Conservation (phyloP, 352 stramenopile genomes). For the Lagenidium sp. region DNA sequence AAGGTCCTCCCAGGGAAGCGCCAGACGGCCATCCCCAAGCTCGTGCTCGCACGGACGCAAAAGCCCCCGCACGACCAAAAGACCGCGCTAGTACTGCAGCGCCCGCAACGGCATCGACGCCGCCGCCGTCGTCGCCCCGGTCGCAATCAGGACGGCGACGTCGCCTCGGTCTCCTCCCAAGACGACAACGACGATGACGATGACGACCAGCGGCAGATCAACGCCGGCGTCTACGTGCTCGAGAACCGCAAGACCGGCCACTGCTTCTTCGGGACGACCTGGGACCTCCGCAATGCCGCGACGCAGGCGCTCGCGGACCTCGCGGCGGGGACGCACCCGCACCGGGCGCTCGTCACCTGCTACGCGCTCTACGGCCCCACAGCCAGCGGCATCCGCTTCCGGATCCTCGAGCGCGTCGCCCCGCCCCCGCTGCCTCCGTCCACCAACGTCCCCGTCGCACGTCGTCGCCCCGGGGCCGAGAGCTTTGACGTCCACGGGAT, state of each 20-base stretch:
- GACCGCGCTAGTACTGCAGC: too few relatives aligned
- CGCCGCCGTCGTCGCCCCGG: slow-evolving; percentile 2
- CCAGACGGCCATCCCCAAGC: too few relatives aligned
- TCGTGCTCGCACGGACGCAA: too few relatives aligned
- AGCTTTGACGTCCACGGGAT: slow-evolving; percentile 46
- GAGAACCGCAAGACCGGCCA: slow-evolving; percentile 57
- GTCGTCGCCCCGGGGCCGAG: neutral
- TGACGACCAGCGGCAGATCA: slow-evolving; percentile 22
- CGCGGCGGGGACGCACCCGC: slow-evolving; percentile 23
- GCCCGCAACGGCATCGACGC: neutral
- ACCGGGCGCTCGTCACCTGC: slow-evolving; percentile 29
- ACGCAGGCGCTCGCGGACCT: slow-evolving; percentile 42
- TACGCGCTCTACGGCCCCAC: slow-evolving; percentile 32
- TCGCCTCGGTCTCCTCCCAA: too few relatives aligned
- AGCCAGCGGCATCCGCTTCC: slow-evolving; percentile 38
- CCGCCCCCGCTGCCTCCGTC: slow-evolving; percentile 6
- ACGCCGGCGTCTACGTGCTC: slow-evolving; percentile 59
- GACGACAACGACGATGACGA: slow-evolving; percentile 5
- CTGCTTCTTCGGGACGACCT: slow-evolving; percentile 56
- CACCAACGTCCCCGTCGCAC: slow-evolving; percentile 1
- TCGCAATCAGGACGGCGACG: slow-evolving; percentile 20
- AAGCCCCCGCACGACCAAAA: too few relatives aligned
- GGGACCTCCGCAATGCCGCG: slow-evolving; percentile 51
- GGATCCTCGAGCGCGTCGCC: slow-evolving; percentile 39
- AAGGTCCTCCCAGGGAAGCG: too few relatives aligned